phyloP scores from a whole-genome alignment of 495 filamentous ascomycete genomes.

The Penicillium roqueforti region DNA sequence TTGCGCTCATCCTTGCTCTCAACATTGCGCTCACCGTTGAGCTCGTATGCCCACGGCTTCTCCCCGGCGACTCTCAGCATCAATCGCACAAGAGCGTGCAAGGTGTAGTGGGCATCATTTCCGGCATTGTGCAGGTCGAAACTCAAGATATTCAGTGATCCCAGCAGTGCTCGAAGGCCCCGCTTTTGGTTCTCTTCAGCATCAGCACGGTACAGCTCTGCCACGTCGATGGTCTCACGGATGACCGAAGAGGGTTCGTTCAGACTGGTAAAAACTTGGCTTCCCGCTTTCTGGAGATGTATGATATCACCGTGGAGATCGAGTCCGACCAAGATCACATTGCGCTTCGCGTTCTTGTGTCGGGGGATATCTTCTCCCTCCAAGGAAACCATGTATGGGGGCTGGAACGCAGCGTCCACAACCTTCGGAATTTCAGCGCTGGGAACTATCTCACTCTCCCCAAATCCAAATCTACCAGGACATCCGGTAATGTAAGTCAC shows the following conservation, averaged over 20 bases:
- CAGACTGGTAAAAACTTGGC: conserved; percentile 24
- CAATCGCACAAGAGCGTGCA: conserved; percentile 70
- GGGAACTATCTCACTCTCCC: conserved; percentile 47
- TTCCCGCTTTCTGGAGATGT: conserved; percentile 59
- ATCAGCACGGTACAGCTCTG: conserved; percentile 58
- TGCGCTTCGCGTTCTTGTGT: conserved; percentile 38
- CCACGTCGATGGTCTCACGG: conserved; percentile 66
- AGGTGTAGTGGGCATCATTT: conserved; percentile 88
- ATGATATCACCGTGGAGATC: conserved; percentile 60
- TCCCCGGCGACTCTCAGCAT: conserved; percentile 34
- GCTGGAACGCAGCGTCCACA: conserved; percentile 48
- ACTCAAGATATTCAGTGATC: conserved; percentile 55
- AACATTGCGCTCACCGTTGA: not conserved
- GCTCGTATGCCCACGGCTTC: not conserved
- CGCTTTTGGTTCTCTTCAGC: conserved; percentile 44
- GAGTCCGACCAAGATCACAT: conserved; percentile 77
- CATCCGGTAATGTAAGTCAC: conserved; percentile 61
- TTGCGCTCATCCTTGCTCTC: not conserved
- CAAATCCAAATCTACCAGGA: conserved; percentile 73
- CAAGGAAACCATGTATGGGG: conserved; percentile 31
- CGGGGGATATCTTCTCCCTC: not conserved
- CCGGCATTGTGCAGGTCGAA: conserved; percentile 83
- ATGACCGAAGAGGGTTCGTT: conserved; percentile 21
- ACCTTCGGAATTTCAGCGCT: conserved; percentile 33
- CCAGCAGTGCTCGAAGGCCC: conserved; percentile 58